Evolutionary conservation across 2,329 filamentous ascomycete genomes (phyloP).

Genomic region (Paramyrothecium sp.): DNA sequence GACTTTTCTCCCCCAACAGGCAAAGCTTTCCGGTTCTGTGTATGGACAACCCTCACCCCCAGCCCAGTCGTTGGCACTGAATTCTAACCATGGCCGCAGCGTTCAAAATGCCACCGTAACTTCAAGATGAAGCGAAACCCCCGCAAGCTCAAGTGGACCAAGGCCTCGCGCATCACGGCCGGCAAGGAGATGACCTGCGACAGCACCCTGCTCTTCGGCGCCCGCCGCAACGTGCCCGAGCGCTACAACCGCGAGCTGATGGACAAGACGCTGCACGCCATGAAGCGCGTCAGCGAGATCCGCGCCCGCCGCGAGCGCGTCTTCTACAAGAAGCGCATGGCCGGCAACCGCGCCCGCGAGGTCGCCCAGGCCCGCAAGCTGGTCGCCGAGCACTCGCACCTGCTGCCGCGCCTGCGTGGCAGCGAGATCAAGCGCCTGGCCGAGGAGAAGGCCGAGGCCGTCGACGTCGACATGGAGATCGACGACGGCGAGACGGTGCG

Average conservation of each 20-base stretch:
- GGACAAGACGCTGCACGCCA: conserved; percentile 82
- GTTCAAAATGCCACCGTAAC: conserved; percentile 61
- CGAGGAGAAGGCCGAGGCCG: conserved; percentile 41
- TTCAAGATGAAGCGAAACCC: conserved; percentile 99
- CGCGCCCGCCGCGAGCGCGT: conserved; percentile 78
- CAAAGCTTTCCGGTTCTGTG: conserved; percentile 57
- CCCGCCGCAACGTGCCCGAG: conserved; percentile 88
- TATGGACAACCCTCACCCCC: too few relatives aligned
- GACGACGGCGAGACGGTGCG: conserved; percentile 20
- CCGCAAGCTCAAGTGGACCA: conserved; percentile 95
- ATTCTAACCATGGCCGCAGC: conserved; percentile 7
- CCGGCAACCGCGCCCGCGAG: conserved; percentile 82
- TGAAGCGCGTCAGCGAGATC: conserved; percentile 88
- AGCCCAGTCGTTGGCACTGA: too few relatives aligned
- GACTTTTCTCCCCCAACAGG: conserved; percentile 17
- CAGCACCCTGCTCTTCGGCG: conserved; percentile 87
- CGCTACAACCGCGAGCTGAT: conserved; percentile 95
- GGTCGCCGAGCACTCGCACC: conserved; percentile 87
- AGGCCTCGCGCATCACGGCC: conserved; percentile 77
- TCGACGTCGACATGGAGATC: conserved; percentile 37
- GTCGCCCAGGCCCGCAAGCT: conserved; percentile 80
- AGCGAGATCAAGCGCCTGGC: conserved; percentile 55
- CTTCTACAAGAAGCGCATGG: conserved; percentile 94
- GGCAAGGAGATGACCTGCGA: conserved; percentile 92
- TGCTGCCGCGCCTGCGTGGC: conserved; percentile 72